These are phyloP conservation scores for Wickerhamomyces subpelliculosus DNA, from an alignment of 805 yeast species.

Conservation along the genomic window DNA sequence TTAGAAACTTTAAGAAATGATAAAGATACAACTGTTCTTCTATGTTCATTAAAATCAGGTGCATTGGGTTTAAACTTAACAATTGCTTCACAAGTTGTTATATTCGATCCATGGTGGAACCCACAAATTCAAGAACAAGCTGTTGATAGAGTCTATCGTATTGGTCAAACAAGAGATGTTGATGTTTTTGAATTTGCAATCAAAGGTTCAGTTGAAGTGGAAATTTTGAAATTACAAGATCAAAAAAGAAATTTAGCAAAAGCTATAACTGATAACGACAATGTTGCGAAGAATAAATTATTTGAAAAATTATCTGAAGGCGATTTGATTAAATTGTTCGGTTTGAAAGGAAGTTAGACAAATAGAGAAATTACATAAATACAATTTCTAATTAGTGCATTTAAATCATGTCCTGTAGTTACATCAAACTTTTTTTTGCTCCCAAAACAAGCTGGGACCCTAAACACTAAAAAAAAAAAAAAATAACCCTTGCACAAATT, in stretches of 20 bases:
- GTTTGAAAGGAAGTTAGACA: neutral
- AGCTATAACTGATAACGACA: constrained; percentile 59
- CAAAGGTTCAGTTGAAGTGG: constrained; percentile 71
- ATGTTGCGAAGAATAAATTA: constrained; percentile 11
- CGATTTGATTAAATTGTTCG: constrained; percentile 1
- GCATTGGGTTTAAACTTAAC: constrained; percentile 89
- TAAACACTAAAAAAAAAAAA: neutral
- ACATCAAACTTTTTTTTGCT: too few species aligned
- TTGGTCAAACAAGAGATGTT: constrained; percentile 74
- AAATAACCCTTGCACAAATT: too few species aligned
- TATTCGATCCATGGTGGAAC: constrained; percentile 97
- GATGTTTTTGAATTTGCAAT: constrained; percentile 71
- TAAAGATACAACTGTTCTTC: constrained; percentile 32
- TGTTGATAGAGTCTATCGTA: constrained; percentile 83
- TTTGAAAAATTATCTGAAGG: neutral
- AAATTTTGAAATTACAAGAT: constrained; percentile 81
- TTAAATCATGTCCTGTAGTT: too few species aligned
- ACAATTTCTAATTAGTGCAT: neutral
- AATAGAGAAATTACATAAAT: neutral
- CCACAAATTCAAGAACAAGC: constrained; percentile 88
- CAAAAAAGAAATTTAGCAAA: constrained; percentile 68
- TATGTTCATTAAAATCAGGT: constrained; percentile 81
- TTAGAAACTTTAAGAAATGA: constrained; percentile 25
- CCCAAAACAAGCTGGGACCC: too few species aligned
- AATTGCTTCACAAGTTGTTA: constrained; percentile 70